Base-by-base conservation (phyloP, 305 asterid species). In the Solanum hybrid region DNA sequence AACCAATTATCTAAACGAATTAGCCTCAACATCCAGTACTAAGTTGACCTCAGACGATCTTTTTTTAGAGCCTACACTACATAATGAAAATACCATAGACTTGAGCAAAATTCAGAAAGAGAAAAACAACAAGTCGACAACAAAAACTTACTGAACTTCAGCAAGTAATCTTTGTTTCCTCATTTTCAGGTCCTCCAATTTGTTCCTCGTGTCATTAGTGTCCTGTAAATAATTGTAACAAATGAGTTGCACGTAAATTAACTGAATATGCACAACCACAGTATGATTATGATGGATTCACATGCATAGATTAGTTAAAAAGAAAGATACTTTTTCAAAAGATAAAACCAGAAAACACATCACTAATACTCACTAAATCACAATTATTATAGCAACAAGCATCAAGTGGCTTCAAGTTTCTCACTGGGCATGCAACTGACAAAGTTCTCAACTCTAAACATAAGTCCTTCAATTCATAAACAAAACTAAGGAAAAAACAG, bases 91-190 rank as follows among this genome's bases (percentile, higher is more conserved):
- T 17, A 69, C 51, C 6, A 86, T 6, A 86, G 79, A 86, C 56
- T 20, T 9, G 26, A 42, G 17, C n/a, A 13, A 75, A 87, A 42
- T 16, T 46, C 24, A 20, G 72, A 46, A 26, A 72, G 10, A 14
- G 27, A 27, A 64, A 35, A 13, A 2, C 17, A 60, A 85, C 17
- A 35, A 86, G 79, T 32, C 26, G 22, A 40, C 60, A 51, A 60
- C 22, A 79, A 88, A 64, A 66, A 79, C 37, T 66, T 95, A 96
- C 98, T 96, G 79, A 90, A 96, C 95, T 96, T 96, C 97, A 82
- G 97, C 95, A 89, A 93, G 89, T 79, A 96, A 94, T 16, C 85
- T 90, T 90, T 87, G 72, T 93, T 95, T 95, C 92, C 94, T 93
- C 89, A 93, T 95, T 86, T 93, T 95, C 10, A 93, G 93, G 12